Percentiles rank a stretch among this genome's conserved stretches.
Evolutionary conservation across 176 grass and related monocot genomes (phyloP).

Genomic region (Metroxylon sagu): DNA sequence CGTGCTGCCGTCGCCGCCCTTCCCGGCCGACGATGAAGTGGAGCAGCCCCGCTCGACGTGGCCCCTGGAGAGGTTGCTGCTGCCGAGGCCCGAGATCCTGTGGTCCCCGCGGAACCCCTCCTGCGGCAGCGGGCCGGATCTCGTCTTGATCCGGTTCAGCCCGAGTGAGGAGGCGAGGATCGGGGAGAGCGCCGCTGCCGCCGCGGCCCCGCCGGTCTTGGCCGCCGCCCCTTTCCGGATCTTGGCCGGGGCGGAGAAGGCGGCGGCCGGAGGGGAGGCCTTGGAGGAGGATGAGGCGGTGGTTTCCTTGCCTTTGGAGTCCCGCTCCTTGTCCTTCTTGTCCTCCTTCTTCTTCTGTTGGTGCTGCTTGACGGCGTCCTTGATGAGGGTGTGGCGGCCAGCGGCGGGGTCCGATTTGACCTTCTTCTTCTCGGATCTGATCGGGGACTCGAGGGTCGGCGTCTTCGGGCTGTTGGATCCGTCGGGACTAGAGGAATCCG

Average conservation of each 20-base stretch:
- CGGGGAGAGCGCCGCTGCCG: conserved; percentile 37
- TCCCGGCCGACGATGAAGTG: conserved; percentile 15
- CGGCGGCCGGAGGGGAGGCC: not conserved
- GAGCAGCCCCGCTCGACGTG: conserved; percentile 2
- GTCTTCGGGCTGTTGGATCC: conserved; percentile 91
- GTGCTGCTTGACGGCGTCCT: conserved; percentile 11
- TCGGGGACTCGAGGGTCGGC: conserved; percentile 20
- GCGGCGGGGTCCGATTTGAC: conserved; percentile 48
- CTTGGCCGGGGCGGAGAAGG: conserved; percentile 1
- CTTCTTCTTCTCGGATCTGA: conserved; percentile 93
- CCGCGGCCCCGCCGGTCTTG: conserved; percentile 21
- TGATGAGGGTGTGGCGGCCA: conserved; percentile 5
- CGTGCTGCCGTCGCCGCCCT: conserved; percentile 7
- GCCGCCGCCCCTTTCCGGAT: conserved; percentile 31
- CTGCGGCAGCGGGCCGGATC: conserved; percentile 96
- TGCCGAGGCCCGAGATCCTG: conserved; percentile 54
- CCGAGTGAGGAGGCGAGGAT: conserved; percentile 98
- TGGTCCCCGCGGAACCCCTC: conserved; percentile 52
- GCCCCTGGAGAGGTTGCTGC: conserved; percentile 70
- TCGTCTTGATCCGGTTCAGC: conserved; percentile 99
- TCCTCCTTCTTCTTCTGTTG: conserved; percentile 11
- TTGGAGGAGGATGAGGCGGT: not conserved
- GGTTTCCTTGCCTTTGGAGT: conserved; percentile 13
- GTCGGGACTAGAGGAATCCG: conserved; percentile 70
- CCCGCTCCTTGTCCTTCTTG: conserved; percentile 12